These are phyloP conservation scores for Pythium brachiatum DNA, from an alignment of 352 stramenopile species.

Conservation along the genomic window DNA sequence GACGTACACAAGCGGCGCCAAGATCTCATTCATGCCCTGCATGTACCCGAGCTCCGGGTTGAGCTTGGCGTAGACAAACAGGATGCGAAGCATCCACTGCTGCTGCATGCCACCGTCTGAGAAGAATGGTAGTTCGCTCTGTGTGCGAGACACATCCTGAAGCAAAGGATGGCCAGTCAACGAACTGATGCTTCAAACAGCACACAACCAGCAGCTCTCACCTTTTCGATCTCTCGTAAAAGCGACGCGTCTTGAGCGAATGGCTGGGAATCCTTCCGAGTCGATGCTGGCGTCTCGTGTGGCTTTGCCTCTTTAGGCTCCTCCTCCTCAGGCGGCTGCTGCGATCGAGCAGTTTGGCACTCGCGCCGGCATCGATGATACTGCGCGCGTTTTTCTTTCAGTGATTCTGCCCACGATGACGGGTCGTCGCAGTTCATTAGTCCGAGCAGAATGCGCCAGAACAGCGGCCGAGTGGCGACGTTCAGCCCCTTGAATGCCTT, in stretches of 20 bases:
- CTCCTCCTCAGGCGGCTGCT: not conserved
- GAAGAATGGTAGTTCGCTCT: conserved; percentile 56
- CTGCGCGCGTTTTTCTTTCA: conserved; percentile 19
- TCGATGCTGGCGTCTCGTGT: not conserved
- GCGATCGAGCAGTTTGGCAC: conserved; percentile 18
- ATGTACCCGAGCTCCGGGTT: conserved; percentile 88
- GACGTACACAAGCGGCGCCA: conserved; percentile 80
- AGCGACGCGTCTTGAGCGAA: conserved; percentile 39
- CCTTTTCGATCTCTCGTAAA: conserved; percentile 67
- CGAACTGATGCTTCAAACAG: not conserved
- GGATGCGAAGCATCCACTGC: conserved; percentile 66
- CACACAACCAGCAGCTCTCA: conserved; percentile 9
- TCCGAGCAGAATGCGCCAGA: conserved; percentile 24
- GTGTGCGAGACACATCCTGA: conserved; percentile 59
- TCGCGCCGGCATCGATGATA: conserved; percentile 26
- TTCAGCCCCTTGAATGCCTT: conserved; percentile 18
- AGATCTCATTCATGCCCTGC: conserved; percentile 96
- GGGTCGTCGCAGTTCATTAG: conserved; percentile 7
- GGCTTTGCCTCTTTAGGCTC: conserved; percentile 9
- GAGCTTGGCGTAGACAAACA: conserved; percentile 78
- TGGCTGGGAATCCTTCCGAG: not conserved
- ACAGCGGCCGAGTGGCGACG: not conserved
- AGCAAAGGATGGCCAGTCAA: not conserved
- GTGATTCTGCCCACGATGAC: not conserved
- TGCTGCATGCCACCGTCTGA: conserved; percentile 39